Evolutionary conservation across 208 protist genomes (phyloP), one percentile per base, ranked within the genome.

Genomic region (Porcisia deanei): DNA sequence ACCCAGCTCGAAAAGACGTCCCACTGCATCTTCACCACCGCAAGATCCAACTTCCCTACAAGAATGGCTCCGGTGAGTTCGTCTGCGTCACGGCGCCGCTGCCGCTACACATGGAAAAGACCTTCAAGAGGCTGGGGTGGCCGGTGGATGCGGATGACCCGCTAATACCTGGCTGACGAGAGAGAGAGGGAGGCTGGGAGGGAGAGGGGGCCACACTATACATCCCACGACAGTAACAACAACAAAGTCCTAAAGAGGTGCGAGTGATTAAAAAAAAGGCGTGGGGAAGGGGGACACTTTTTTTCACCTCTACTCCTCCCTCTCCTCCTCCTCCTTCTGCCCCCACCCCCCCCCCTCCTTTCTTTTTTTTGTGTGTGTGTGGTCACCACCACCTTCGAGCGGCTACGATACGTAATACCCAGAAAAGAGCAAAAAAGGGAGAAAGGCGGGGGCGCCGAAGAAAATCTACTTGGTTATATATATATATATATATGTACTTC

Each of bases 31-130:
- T 97, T 14, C 94, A 97, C 74, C 93, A 96, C 68, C 76, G 92
- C 53, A 96, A 97, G 64, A 94, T 98, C 64, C 92, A 96, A 73
- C 86, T 98, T 30, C 95, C 95, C 37, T 98, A 97, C 80, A 96
- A 97, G 78, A 96, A 94, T 61, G 82, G 71, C 14, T 37, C 77
- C 9, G 93, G 95, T 1, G 88, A 94, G 80, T 96, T 96, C 77
- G 80, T 92, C 37, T 94, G 91, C 80, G 89, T 97, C 7, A 95
- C 90, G 22, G 95, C 94, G 12, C 95, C 95, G 57, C 79, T 97
- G 64, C 95, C 93, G n/a, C 57, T 74, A 34, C 89, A 98, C 77
- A 97, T 98, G 95, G 87, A 94, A 67, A 90, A 92, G 60, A 94
- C 90, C 71, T 98, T 96, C 76, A 86, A 95, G 75, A 84, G 87